phyloP scores from a whole-genome alignment of 1,284 basidiomycete genomes.

The Cryptococcus amylolentus region DNA sequence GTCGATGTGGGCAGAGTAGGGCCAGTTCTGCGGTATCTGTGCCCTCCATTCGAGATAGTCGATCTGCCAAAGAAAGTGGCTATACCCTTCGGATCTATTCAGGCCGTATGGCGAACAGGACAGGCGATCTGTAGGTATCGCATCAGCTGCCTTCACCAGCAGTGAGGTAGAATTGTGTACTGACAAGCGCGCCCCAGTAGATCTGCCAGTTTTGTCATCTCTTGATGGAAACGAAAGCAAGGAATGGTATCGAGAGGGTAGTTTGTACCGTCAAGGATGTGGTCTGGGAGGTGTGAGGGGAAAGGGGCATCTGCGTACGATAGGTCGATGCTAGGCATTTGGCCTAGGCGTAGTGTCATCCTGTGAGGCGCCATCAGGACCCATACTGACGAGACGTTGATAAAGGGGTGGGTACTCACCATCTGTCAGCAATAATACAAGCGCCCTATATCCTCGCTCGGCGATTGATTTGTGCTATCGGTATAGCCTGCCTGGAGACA shows the following conservation, averaged over 20 bases:
- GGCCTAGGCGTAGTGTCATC: slow-evolving; percentile 9
- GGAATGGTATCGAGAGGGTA: slow-evolving; percentile 3
- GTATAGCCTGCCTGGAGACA: background rate
- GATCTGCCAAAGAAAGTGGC: slow-evolving; percentile 6
- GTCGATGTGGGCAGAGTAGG: slow-evolving; percentile 7
- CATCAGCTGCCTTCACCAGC: background rate
- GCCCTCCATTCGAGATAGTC: slow-evolving; percentile 5
- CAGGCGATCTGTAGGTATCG: slow-evolving; percentile 1
- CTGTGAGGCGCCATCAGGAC: too few relatives aligned
- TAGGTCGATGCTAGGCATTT: slow-evolving; percentile 10
- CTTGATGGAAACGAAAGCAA: slow-evolving; percentile 8
- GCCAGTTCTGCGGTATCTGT: slow-evolving; percentile 3
- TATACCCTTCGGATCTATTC: background rate
- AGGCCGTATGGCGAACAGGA: slow-evolving; percentile 7
- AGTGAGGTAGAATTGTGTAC: background rate
- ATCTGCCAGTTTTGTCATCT: slow-evolving; percentile 7
- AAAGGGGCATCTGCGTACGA: slow-evolving; percentile 6
- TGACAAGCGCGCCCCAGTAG: slow-evolving; percentile 8
- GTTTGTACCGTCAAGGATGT: slow-evolving; percentile 1
- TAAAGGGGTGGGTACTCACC: slow-evolving; percentile 1
- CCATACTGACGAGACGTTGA: too few relatives aligned
- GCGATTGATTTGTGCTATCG: slow-evolving; percentile 7
- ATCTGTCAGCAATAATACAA: slow-evolving; percentile 8
- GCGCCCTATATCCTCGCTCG: slow-evolving; percentile 7
- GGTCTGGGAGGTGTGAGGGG: slow-evolving; percentile 8